Base-by-base conservation (phyloP, 2,329 filamentous ascomycete genomes). In the Ascochyta clinopodiicola region DNA sequence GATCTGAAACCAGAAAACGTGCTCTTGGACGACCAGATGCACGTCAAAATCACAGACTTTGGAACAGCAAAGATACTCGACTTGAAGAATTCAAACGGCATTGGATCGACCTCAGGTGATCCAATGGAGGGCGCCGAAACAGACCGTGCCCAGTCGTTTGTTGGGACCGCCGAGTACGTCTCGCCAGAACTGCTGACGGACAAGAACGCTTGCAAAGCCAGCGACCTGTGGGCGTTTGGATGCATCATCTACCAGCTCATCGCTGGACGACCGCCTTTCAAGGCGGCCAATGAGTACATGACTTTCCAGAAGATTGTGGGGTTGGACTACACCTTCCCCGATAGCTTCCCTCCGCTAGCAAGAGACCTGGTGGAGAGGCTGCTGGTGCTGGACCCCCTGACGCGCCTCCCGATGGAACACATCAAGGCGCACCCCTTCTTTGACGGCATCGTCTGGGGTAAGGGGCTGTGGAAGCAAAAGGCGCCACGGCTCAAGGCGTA, bases 31-130 rank as follows among this genome's bases (percentile, higher is more conserved):
- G 90, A 93, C 62, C 89, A 96, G 70, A 96, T 97, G 90, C 92
- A 98, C 69, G 88, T 98, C 77, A 99, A 99, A 75, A 97, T 99
- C 62, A 99, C 95, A 7, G 95, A 99, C 77, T 99, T 99, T 72
- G 95, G 95, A 37, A 99, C 95, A 0, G 95, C 95, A n/a, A 98
- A 97, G 75, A 86, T 99, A 59, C 81, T 99, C 40, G 88, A 88
- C 45, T 73, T 78, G 27, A 75, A 73, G 32, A 77, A 82, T 72
- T 70, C 81, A 1, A 75, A 77, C 50, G 74, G 74, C 39, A 56
- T 63, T 19, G 75, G 78, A 2, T 76, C 56, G 5, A 64, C 70
- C 8, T 57, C 75, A 35, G 79, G 83, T 7, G 79, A 84, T 62
- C 80, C 82, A 19, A 66, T 81, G n/a, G 84, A 86, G 52, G 80